Conservation (phyloP, 257 asterid species). For the Coffea canephora region DNA sequence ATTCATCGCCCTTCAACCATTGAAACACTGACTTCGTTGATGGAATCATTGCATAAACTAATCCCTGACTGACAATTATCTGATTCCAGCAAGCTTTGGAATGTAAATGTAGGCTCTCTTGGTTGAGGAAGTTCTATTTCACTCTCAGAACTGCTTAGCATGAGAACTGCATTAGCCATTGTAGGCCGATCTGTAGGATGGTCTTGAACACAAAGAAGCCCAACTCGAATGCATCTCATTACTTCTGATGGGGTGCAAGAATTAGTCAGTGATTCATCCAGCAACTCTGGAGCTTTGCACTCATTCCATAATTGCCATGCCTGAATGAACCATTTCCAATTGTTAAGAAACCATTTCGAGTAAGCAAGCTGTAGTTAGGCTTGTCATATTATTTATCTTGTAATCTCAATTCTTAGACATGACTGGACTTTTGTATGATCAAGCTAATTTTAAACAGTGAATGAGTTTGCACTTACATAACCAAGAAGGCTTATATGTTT, state of each 20-base stretch:
- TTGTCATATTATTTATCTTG: too few relatives aligned
- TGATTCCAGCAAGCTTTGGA: constrained; percentile 13
- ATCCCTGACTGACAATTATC: neutral
- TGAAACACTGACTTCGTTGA: neutral
- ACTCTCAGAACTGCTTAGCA: constrained; percentile 22
- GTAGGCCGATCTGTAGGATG: constrained; percentile 44
- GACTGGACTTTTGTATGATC: neutral
- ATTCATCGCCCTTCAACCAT: constrained; percentile 19
- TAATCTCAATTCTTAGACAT: neutral
- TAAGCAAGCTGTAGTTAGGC: too few relatives aligned
- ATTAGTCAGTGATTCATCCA: constrained; percentile 38
- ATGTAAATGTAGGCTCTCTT: constrained; percentile 18
- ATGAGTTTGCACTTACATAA: constrained; percentile 18
- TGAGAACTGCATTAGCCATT: constrained; percentile 33
- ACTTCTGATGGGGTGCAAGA: constrained; percentile 20
- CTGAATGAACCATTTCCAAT: constrained; percentile 28
- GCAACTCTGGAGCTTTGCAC: constrained; percentile 32
- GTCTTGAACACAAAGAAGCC: constrained; percentile 57
- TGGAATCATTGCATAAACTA: constrained; percentile 1
- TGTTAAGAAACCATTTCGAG: too few relatives aligned
- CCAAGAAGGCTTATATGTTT: constrained; percentile 22
- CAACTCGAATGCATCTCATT: constrained; percentile 48
- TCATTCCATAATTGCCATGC: constrained; percentile 62
- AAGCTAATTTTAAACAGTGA: neutral
- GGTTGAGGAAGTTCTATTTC: constrained; percentile 26